Evolutionary conservation across 352 stramenopile species (phyloP).

Genomic region (Elongisporangium anandrum): DNA sequence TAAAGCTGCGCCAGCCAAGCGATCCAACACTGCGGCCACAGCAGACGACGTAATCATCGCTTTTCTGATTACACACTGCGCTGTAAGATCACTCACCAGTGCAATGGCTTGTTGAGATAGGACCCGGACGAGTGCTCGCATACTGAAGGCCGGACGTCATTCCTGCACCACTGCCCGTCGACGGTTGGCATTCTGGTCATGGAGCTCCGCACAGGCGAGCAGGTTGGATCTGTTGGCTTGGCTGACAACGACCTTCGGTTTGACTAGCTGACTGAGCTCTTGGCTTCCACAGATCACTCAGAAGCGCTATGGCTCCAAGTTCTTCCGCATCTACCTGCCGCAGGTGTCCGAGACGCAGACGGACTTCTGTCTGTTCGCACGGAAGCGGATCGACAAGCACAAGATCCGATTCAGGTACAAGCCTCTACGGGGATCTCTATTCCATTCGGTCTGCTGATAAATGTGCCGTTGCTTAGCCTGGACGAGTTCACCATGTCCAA

Average conservation of each 20-base stretch:
- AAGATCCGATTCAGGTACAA: conserved; percentile 74
- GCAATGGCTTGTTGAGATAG: conserved; percentile 8
- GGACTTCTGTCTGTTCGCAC: conserved; percentile 76
- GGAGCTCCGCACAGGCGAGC: conserved; percentile 41
- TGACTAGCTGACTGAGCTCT: no score
- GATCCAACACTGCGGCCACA: conserved; percentile 15
- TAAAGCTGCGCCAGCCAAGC: background rate
- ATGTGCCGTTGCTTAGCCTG: conserved; percentile 22
- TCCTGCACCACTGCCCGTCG: conserved; percentile 59
- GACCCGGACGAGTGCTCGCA: conserved; percentile 29
- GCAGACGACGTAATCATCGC: conserved; percentile 6
- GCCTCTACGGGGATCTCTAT: no score
- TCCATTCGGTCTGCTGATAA: no score
- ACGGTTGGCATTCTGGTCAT: conserved; percentile 62
- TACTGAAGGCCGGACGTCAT: conserved; percentile 38
- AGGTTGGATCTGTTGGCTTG: conserved; percentile 28
- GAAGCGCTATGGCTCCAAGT: conserved; percentile 62
- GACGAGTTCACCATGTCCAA: conserved; percentile 54
- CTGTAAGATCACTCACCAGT: background rate
- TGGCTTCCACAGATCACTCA: conserved; percentile 29
- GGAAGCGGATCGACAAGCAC: conserved; percentile 65
- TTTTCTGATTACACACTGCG: background rate
- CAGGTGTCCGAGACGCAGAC: conserved; percentile 66
- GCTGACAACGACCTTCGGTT: no score
- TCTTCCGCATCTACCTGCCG: conserved; percentile 71